A percentile compares a stretch with the other conserved stretches of the same genome.
These are phyloP conservation scores for Acanthamoeba sp. DNA, from an alignment of 208 protist species.

Conservation along the genomic window DNA sequence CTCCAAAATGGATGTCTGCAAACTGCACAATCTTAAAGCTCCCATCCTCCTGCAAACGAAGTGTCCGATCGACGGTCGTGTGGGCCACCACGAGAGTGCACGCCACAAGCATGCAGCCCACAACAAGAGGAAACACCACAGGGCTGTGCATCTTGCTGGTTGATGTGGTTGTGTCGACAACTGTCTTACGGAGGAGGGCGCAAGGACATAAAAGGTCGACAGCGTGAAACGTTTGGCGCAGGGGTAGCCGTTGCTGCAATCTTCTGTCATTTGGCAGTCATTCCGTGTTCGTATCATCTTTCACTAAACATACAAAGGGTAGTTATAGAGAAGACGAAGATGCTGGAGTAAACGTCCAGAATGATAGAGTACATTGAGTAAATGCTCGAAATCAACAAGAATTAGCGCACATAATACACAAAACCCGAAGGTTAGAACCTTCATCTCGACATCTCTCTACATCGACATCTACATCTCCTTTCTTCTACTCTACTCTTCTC, in stretches of 20 bases:
- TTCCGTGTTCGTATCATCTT: not conserved
- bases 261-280: too few species aligned
- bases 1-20: slow-evolving; percentile 82
- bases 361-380: not conserved
- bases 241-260: too few species aligned
- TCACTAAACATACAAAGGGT: not conserved
- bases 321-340: not conserved
- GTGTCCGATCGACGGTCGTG: not conserved
- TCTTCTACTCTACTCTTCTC: not conserved
- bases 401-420: not conserved
- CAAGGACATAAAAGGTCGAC: too few species aligned
- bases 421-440: too few species aligned
- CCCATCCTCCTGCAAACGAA: slow-evolving; percentile 53
- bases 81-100: not conserved
- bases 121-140: too few species aligned
- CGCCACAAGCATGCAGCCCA: not conserved
- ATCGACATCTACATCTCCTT: not conserved
- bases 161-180: too few species aligned
- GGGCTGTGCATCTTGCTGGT: too few species aligned
- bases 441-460: slow-evolving; percentile 27
- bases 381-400: not conserved
- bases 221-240: too few species aligned
- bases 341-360: not conserved
- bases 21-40: slow-evolving; percentile 82
- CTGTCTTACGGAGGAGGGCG: too few species aligned